Base-by-base conservation (phyloP, 2,329 filamentous ascomycete genomes). In the Cucurbitaria berberidis region DNA sequence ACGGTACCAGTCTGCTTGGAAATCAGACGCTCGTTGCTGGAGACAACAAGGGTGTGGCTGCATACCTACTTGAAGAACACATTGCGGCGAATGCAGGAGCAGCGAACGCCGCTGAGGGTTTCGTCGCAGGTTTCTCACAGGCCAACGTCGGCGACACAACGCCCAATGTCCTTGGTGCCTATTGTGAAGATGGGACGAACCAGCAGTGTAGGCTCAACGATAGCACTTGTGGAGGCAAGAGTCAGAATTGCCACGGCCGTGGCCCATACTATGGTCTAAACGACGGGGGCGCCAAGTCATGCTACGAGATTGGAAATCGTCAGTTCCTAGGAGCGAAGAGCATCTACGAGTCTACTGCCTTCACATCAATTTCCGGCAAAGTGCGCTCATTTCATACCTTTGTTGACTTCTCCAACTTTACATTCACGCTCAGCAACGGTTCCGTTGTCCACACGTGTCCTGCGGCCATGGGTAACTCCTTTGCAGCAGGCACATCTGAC, bases 1-100 rank as follows among this genome's bases (percentile, higher is more conserved):
- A 98, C 72, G 93, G 93, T 41, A 98, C 93, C 0, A 96, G 91
- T 0, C 85, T 97, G 75, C 85, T 93, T 21, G 89, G 90, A 48
- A 97, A 97, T 77, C 96, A 96, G 76, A 97, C 92, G 0, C 81
- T 96, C 13, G 85, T 95, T 45, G 88, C 92, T 2, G 93, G 91
- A n/a, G 93, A 98, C 74, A 98, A 98, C 79, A 98, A 98, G 77
- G 93, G 93, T 11, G 91, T 96, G 6, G 93, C 93, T 2, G 90
- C 93, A 0, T 89, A 89, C 69, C 79, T 96, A 11, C 88, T 97
- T 47, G 93, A 98, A 72, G 84, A 89, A 60, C 86, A 84, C 45
- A 81, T 89, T 43, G 72, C 77, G 2, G 75, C 78, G 1, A 80
- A 78, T 39, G 59, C 66, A 0, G 66, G 52, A 21, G 52, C 61